Conservation (phyloP, 805 yeast genomes). For the Yamadazyma endophytica region DNA sequence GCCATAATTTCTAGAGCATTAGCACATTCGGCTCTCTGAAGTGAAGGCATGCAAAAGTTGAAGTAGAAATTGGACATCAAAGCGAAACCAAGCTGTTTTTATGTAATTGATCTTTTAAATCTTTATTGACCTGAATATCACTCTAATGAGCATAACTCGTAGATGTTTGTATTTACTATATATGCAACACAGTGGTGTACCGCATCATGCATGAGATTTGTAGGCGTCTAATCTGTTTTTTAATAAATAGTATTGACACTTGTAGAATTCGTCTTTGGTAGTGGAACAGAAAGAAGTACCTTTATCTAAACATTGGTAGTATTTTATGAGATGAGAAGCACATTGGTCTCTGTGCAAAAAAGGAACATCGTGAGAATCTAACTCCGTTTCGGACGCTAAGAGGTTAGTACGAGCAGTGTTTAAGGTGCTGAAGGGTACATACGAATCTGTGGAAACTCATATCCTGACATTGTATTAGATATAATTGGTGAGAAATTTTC, state of each 20-base stretch:
- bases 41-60: too few species aligned
- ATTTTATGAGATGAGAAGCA: slow-evolving; percentile 39
- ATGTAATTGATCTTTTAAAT: too few species aligned
- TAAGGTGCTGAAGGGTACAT: too few species aligned
- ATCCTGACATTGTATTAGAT: too few species aligned
- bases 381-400: slow-evolving; percentile 26
- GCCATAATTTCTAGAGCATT: too few species aligned
- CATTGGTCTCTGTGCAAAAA: slow-evolving; percentile 42
- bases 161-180: too few species aligned
- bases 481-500: neutral
- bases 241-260: slow-evolving; percentile 40
- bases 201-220: neutral
- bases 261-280: slow-evolving; percentile 41
- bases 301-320: slow-evolving; percentile 41
- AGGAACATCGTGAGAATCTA: slow-evolving; percentile 39
- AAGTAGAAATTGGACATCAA: too few species aligned
- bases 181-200: too few species aligned
- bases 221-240: slow-evolving; percentile 33
- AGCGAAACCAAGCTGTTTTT: too few species aligned
- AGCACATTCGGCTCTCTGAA: too few species aligned
- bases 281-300: slow-evolving; percentile 37
- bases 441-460: neutral
- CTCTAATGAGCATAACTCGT: too few species aligned
- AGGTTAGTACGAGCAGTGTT: slow-evolving; percentile 5
- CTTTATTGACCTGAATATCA: too few species aligned